Evolutionary conservation across 148 eudicot species (phyloP).

Genomic region (Vaccinium corymbosum): DNA sequence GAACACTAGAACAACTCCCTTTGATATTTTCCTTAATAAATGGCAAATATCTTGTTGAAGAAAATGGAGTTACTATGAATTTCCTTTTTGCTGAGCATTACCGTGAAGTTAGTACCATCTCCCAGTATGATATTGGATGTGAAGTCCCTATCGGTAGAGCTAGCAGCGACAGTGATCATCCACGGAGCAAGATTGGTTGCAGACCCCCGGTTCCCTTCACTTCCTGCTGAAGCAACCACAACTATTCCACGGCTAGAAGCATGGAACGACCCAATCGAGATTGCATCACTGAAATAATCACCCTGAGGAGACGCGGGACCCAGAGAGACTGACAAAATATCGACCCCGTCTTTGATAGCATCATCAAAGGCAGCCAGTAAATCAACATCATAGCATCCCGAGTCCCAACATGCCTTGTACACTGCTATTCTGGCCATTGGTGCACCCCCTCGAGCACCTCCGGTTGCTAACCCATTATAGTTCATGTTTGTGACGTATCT

Average conservation of each 20-base stretch:
- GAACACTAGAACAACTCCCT: no score
- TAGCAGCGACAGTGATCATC: slow-evolving; percentile 54
- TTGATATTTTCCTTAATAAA: no score
- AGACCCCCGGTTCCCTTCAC: slow-evolving; percentile 38
- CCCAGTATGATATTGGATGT: slow-evolving; percentile 40
- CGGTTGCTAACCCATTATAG: slow-evolving; percentile 38
- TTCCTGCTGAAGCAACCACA: slow-evolving; percentile 48
- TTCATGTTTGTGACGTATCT: slow-evolving; percentile 47
- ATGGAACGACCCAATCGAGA: slow-evolving; percentile 47
- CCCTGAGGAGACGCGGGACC: slow-evolving; percentile 47
- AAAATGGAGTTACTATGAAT: neutral
- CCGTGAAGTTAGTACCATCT: slow-evolving; percentile 37
- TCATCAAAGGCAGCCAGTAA: slow-evolving; percentile 55
- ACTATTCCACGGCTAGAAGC: slow-evolving; percentile 43
- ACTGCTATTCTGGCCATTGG: slow-evolving; percentile 59
- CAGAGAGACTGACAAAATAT: slow-evolving; percentile 42
- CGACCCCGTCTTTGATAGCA: slow-evolving; percentile 53
- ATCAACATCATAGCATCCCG: slow-evolving; percentile 53
- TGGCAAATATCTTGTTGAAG: no score
- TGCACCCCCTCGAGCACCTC: slow-evolving; percentile 55
- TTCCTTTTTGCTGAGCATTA: slow-evolving; percentile 11
- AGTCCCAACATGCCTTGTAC: slow-evolving; percentile 52
- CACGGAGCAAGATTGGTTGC: slow-evolving; percentile 57
- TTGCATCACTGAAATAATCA: slow-evolving; percentile 52
- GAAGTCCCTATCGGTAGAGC: slow-evolving; percentile 46